Base-by-base conservation (phyloP, 257 asterid species). In the Salvia splendens region DNA sequence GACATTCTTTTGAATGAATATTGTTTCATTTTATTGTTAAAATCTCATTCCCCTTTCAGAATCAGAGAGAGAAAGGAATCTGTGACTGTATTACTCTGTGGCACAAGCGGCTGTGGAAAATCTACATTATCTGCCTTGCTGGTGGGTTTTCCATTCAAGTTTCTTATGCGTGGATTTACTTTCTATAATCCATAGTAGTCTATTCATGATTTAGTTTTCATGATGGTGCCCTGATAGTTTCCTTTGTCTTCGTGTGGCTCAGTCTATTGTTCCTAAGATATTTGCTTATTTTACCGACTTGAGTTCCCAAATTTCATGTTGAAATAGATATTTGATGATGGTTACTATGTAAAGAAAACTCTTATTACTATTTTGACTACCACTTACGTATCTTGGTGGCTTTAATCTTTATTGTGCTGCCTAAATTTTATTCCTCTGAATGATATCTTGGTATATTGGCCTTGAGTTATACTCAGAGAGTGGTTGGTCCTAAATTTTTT, bases 61-160 rank as follows among this genome's bases (percentile, higher is more conserved):
- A 82, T 94, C 77, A 87, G 91, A 73, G 99, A 94, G 77, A 87
- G 95, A 71, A 94, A 85, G 86, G 96, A 87, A 71, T 94, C 98
- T 51, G 80, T 94, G 68, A 94, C 93, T 6, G 87, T 94, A 67
- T 76, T 94, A 45, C 81, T 94, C 75, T 94, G 99, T 76, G 99
- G 99, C 56, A 87, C 99, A 4, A 91, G 99, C 77, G 99, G 99
- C 70, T 94, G 99, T 73, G 99, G 99, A 68, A 94, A 94, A 83
- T 94, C 99, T 72, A 94, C 99, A 61, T 85, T 94, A 75, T 94
- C 99, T 69, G 99, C 99, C 36, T 86, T 94, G 82, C 95, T 94
- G 95, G 99, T 94, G 75, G 62, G 90, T 71, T 61, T 71, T 60
- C 11, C 33, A 43, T 65, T 64, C 54, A 72, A 33, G 48, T 57